Evolutionary conservation across 495 filamentous ascomycete genomes (phyloP).

Genomic region (Penicillium macrosclerotiorum): DNA sequence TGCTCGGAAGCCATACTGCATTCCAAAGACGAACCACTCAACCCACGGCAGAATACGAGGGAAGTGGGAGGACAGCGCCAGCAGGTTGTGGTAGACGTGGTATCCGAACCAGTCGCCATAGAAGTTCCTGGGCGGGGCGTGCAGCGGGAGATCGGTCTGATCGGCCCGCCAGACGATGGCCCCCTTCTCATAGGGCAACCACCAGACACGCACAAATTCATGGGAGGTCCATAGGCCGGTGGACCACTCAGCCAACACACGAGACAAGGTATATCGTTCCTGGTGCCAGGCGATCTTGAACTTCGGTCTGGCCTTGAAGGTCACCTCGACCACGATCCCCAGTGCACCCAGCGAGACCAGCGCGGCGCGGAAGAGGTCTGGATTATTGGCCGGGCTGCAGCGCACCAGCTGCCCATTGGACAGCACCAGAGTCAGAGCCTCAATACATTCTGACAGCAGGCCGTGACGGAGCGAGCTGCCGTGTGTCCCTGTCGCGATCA

Average conservation of each 20-base stretch:
- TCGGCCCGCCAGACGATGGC: slow-evolving; percentile 86
- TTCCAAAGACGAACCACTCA: slow-evolving; percentile 91
- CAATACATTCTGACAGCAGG: slow-evolving; percentile 72
- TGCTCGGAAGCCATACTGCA: slow-evolving; percentile 83
- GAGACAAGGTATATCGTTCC: slow-evolving; percentile 62
- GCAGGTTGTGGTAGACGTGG: slow-evolving; percentile 82
- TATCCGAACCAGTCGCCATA: slow-evolving; percentile 81
- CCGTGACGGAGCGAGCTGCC: slow-evolving; percentile 84
- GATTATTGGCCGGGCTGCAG: slow-evolving; percentile 70
- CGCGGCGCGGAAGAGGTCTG: slow-evolving; percentile 82
- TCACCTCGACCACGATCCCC: slow-evolving; percentile 86
- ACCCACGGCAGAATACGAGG: slow-evolving; percentile 79
- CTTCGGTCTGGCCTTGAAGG: slow-evolving; percentile 69
- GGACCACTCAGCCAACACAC: slow-evolving; percentile 72
- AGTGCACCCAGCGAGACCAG: slow-evolving; percentile 84
- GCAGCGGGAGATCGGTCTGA: slow-evolving; percentile 58
- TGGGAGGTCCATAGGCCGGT: slow-evolving; percentile 73
- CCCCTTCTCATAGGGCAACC: slow-evolving; percentile 86
- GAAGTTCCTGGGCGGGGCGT: slow-evolving; percentile 56
- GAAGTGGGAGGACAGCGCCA: slow-evolving; percentile 73
- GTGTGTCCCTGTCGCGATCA: slow-evolving; percentile 90
- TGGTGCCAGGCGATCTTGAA: slow-evolving; percentile 87
- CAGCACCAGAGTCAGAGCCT: slow-evolving; percentile 73
- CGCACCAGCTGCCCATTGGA: slow-evolving; percentile 72
- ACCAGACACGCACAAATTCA: slow-evolving; percentile 94